These are phyloP conservation scores for Gentiana dahurica DNA, from an alignment of 257 asterid species.

Conservation along the genomic window DNA sequence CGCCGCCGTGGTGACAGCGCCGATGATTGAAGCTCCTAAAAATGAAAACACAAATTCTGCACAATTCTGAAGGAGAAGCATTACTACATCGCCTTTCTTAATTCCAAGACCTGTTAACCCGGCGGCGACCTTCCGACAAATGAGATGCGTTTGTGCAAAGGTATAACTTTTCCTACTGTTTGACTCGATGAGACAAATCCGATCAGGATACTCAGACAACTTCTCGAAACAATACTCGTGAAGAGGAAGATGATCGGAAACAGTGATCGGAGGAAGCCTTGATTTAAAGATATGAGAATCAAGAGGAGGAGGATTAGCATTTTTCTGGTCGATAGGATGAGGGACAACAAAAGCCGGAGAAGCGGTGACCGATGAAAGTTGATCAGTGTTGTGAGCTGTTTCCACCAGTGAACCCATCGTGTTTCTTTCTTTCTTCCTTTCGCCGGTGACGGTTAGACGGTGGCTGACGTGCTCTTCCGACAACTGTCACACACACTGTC, in stretches of 20 bases:
- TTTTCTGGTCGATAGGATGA: background rate
- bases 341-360: slow-evolving; percentile 5
- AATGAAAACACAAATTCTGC: slow-evolving; percentile 68
- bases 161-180: slow-evolving; percentile 33
- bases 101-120: slow-evolving; percentile 44
- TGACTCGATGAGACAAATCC: slow-evolving; percentile 46
- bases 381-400: background rate
- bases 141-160: slow-evolving; percentile 43
- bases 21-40: slow-evolving; percentile 69
- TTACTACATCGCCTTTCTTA: slow-evolving; percentile 45
- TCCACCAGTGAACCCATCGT: too few relatives aligned
- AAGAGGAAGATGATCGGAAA: slow-evolving; percentile 47
- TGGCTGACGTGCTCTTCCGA: too few relatives aligned
- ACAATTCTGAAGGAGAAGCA: slow-evolving; percentile 65
- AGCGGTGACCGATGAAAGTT: background rate
- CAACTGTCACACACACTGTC: too few relatives aligned
- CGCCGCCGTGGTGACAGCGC: slow-evolving; percentile 55
- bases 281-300: slow-evolving; percentile 45
- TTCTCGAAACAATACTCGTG: slow-evolving; percentile 62
- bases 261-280: slow-evolving; percentile 47
- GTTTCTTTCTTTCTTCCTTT: too few relatives aligned
- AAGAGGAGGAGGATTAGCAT: background rate
- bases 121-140: slow-evolving; percentile 52
- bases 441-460: too few relatives aligned
- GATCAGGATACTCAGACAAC: slow-evolving; percentile 16